Percentiles rank a stretch among this genome's conserved stretches.
Conservation (phyloP, 192 early-diverging fungal genomes). For the Coemansia sp. region DNA sequence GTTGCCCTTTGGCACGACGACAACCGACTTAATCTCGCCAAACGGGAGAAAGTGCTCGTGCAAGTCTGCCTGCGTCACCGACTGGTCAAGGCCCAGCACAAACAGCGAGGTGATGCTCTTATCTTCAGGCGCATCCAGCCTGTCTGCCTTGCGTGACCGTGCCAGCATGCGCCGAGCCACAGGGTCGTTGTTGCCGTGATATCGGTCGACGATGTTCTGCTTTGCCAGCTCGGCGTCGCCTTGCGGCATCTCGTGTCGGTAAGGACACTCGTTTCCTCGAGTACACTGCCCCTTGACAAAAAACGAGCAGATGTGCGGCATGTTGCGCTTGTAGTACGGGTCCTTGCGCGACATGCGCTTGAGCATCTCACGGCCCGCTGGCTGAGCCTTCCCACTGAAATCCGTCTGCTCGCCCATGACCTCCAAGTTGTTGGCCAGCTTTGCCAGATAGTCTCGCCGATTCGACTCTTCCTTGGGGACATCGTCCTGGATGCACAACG, state of each 20-base stretch:
- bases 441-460: constrained; percentile 81
- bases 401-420: constrained; percentile 19
- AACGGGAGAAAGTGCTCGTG: constrained; percentile 71
- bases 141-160: constrained; percentile 48
- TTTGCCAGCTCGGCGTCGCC: constrained; percentile 76
- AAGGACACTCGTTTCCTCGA: constrained; percentile 92
- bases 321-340: constrained; percentile 89
- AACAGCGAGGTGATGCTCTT: constrained; percentile 81
- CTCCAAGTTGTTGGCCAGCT: constrained; percentile 57
- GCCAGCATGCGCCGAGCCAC: constrained; percentile 83
- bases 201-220: constrained; percentile 94
- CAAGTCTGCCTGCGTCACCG: constrained; percentile 69
- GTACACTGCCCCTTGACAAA: constrained; percentile 94
- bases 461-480: constrained; percentile 86
- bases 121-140: constrained; percentile 70
- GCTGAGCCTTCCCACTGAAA: constrained; percentile 35
- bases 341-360: constrained; percentile 83
- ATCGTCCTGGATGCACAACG: constrained; percentile 68
- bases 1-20: constrained; percentile 71
- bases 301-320: constrained; percentile 92
- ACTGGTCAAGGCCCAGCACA: constrained; percentile 73
- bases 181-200: constrained; percentile 92
- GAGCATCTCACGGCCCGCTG: constrained; percentile 57
- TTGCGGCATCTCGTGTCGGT: constrained; percentile 87
- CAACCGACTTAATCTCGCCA: constrained; percentile 88